phyloP scores from a whole-genome alignment of 192 early-diverging fungal species.

The Entophlyctis luteolus region DNA sequence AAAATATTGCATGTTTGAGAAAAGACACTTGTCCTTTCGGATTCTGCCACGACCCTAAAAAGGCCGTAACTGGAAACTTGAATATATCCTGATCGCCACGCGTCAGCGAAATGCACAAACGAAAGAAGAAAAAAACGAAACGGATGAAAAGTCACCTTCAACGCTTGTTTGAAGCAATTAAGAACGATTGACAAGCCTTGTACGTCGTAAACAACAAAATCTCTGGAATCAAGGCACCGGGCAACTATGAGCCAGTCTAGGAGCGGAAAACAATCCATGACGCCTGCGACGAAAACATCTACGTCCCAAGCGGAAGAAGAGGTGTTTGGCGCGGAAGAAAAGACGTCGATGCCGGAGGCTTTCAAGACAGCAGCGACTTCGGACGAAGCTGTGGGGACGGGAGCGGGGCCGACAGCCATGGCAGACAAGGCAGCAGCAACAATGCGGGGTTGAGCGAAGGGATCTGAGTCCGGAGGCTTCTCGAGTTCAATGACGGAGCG shows the following conservation, averaged over 20 bases:
- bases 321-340: not conserved
- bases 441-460: too few species aligned
- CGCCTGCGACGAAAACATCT: constrained; percentile 52
- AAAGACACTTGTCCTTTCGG: constrained; percentile 65
- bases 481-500: too few species aligned
- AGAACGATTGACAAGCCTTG: constrained; percentile 62
- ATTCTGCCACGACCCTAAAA: constrained; percentile 75
- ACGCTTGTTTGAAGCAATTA: constrained; percentile 52
- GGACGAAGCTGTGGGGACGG: constrained; percentile 31
- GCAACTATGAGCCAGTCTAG: constrained; percentile 65
- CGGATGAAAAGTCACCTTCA: constrained; percentile 41
- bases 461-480: too few species aligned
- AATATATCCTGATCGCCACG: constrained; percentile 45
- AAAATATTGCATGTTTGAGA: constrained; percentile 57
- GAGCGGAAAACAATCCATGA: constrained; percentile 51
- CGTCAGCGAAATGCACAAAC: not conserved
- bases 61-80: constrained; percentile 62
- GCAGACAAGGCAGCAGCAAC: too few species aligned
- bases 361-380: constrained; percentile 31
- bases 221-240: constrained; percentile 58
- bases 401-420: too few species aligned
- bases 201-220: constrained; percentile 53
- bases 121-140: not conserved
- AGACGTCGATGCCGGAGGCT: constrained; percentile 24
- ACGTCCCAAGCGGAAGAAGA: constrained; percentile 54